Conservation (phyloP, 495 filamentous ascomycete genomes). For the Rhizodiscina lignyota region DNA sequence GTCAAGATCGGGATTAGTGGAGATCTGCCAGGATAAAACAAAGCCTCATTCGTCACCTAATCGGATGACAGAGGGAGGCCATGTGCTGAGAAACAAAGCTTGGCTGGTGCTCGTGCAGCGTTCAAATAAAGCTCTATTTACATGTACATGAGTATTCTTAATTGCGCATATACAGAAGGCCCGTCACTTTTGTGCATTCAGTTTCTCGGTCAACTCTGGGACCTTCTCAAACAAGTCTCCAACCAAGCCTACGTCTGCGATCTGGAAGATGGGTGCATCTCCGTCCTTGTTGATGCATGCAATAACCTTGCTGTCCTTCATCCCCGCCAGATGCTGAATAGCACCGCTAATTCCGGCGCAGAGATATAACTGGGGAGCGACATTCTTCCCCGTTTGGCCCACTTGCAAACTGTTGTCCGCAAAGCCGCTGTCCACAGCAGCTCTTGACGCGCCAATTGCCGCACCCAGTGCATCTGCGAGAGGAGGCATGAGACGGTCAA, state of each 20-base stretch:
- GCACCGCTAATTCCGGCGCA: conserved; percentile 92
- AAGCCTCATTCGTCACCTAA: too few relatives aligned
- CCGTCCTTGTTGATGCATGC: conserved; percentile 95
- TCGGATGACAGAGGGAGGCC: too few relatives aligned
- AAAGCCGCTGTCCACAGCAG: conserved; percentile 92
- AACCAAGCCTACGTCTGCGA: conserved; percentile 88
- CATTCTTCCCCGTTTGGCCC: conserved; percentile 95
- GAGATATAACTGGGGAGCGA: conserved; percentile 88
- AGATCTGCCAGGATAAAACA: too few relatives aligned
- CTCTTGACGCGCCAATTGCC: conserved; percentile 84
- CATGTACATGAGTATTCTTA: conserved; percentile 2
- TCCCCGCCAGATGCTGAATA: conserved; percentile 95
- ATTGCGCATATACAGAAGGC: conserved; percentile 6
- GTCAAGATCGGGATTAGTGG: too few relatives aligned
- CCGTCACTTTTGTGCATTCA: conserved; percentile 31
- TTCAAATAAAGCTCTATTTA: not conserved
- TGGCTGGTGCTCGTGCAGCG: not conserved
- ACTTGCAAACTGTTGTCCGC: conserved; percentile 99
- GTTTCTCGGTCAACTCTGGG: conserved; percentile 89
- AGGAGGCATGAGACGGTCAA: conserved; percentile 79
- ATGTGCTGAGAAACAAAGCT: too few relatives aligned
- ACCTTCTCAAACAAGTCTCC: conserved; percentile 93
- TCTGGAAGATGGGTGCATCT: conserved; percentile 95
- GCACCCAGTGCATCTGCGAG: conserved; percentile 84
- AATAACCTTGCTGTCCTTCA: conserved; percentile 99